Percentiles rank a stretch among this genome's conserved stretches.
Conservation (phyloP, 306 rosid species). For the Calophaca sinica region DNA sequence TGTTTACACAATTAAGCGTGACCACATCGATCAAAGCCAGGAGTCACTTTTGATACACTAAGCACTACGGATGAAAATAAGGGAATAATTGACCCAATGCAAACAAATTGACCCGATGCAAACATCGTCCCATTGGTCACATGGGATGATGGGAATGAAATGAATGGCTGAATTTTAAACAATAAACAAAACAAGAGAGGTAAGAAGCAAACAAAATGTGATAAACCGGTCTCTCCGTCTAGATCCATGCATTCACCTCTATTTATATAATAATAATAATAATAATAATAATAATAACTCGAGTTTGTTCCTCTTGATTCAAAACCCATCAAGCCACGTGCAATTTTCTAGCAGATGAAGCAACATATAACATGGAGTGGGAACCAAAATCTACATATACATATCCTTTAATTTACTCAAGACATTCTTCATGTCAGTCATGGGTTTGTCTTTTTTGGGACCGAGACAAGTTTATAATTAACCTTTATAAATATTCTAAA, state of each 20-base stretch:
- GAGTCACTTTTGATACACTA: no score
- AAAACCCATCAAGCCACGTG: slow-evolving; percentile 30
- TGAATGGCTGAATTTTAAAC: neutral
- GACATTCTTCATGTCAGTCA: slow-evolving; percentile 28
- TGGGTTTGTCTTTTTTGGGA: slow-evolving; percentile 23
- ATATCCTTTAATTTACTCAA: neutral
- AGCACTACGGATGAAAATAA: no score
- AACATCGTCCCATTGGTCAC: neutral
- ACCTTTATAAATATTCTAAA: no score
- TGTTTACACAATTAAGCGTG: no score
- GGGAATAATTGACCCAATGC: no score
- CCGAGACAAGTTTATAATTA: neutral
- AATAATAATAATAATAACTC: no score
- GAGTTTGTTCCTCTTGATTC: neutral
- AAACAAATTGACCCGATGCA: no score
- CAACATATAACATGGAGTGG: slow-evolving; percentile 56
- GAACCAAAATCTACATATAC: slow-evolving; percentile 19
- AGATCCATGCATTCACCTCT: no score
- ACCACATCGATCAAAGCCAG: no score
- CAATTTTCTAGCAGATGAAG: slow-evolving; percentile 7
- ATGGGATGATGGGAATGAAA: neutral
- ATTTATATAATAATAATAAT: no score
- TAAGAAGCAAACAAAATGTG: neutral
- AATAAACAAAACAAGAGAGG: neutral
- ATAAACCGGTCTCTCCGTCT: no score